phyloP scores from a whole-genome alignment of 176 grass and related monocot genomes.

The Elaeis guineensis region DNA sequence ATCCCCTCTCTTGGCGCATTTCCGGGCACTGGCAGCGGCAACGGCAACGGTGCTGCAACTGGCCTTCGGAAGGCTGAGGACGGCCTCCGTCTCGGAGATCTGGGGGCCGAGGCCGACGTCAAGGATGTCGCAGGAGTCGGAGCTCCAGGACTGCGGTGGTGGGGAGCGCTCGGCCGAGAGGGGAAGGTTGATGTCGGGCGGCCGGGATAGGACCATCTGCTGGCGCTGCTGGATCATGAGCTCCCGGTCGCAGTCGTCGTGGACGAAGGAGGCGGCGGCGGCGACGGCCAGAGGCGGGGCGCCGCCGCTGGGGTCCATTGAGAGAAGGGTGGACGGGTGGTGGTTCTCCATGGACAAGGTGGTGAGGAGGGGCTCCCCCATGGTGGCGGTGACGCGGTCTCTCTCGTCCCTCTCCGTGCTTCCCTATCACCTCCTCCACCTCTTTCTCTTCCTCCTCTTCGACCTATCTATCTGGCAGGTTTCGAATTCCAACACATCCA shows the following conservation, averaged over 20 bases:
- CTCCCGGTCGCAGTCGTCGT: constrained; percentile 16
- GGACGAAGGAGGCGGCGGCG: constrained; percentile 7
- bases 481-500: constrained; percentile 1
- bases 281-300: constrained; percentile 8
- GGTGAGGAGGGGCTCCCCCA: constrained; percentile 62
- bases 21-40: background rate
- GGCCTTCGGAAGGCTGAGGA: constrained; percentile 34
- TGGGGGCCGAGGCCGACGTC: constrained; percentile 49
- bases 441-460: background rate
- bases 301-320: constrained; percentile 44
- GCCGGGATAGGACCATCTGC: constrained; percentile 13
- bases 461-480: constrained; percentile 7
- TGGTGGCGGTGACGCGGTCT: constrained; percentile 16
- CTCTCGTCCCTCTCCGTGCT: constrained; percentile 40
- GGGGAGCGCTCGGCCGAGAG: constrained; percentile 42
- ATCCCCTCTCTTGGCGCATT: constrained; percentile 13
- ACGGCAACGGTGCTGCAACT: constrained; percentile 25
- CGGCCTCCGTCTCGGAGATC: constrained; percentile 39
- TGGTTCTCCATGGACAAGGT: constrained; percentile 62
- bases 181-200: constrained; percentile 62
- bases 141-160: constrained; percentile 13
- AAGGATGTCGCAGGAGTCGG: constrained; percentile 40
- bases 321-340: constrained; percentile 62
- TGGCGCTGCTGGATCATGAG: constrained; percentile 34
- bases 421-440: constrained; percentile 6